A percentile compares a stretch with the other conserved stretches of the same genome.
Conservation (phyloP, 257 asterid species). For the Lavandula angustifolia region DNA sequence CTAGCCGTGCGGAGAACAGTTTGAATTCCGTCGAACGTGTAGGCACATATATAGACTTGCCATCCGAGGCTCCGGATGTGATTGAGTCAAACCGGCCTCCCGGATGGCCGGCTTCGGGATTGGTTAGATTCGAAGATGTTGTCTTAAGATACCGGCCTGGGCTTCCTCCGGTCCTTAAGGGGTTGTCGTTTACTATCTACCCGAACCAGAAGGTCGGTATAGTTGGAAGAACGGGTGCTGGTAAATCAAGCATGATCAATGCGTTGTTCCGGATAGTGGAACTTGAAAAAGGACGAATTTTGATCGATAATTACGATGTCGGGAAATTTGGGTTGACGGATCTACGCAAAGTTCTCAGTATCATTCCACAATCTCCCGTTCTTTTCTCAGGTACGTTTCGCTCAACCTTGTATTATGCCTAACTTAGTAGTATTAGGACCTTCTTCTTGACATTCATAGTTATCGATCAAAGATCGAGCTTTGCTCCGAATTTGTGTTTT, state of each 20-base stretch:
- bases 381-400: slow-evolving; percentile 65
- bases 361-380: slow-evolving; percentile 84
- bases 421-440: no score
- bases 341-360: slow-evolving; percentile 64
- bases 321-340: slow-evolving; percentile 63
- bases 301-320: slow-evolving; percentile 61
- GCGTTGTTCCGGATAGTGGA: slow-evolving; percentile 78
- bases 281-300: slow-evolving; percentile 66
- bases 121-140: slow-evolving; percentile 59
- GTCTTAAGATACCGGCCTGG: slow-evolving; percentile 63
- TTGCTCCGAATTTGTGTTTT: no score
- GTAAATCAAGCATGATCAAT: slow-evolving; percentile 84
- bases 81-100: slow-evolving; percentile 61
- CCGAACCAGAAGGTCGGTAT: slow-evolving; percentile 74
- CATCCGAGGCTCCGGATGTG: slow-evolving; percentile 72
- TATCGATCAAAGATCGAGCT: no score
- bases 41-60: slow-evolving; percentile 72
- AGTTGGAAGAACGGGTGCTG: slow-evolving; percentile 88
- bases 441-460: no score
- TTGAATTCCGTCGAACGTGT: slow-evolving; percentile 78
- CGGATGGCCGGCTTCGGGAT: slow-evolving; percentile 71
- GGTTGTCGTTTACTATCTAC: slow-evolving; percentile 53
- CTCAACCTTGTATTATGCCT: slow-evolving; percentile 15
- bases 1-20: slow-evolving; percentile 80
- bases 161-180: slow-evolving; percentile 63